A percentile compares a stretch with the other conserved stretches of the same genome.
Evolutionary conservation across 345 rosid species (phyloP).

Genomic region (Aquilaria yunnanensis): DNA sequence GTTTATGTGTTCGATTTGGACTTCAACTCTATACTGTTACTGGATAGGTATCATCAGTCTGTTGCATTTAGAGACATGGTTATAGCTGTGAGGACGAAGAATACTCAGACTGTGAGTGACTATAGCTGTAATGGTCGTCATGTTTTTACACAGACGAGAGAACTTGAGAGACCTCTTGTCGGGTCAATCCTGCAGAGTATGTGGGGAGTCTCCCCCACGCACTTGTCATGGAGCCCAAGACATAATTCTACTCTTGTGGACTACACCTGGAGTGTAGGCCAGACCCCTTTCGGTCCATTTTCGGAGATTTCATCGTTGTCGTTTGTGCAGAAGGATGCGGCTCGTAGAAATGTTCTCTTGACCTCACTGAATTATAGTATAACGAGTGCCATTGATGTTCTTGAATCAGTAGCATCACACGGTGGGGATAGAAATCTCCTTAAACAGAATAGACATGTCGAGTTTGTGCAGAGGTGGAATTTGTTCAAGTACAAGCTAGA

Average conservation of each 20-base stretch:
- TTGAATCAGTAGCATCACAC: conserved; percentile 64
- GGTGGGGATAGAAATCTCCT: conserved; percentile 79
- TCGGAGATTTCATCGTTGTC: conserved; percentile 72
- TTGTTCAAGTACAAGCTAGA: conserved; percentile 84
- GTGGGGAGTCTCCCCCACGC: conserved; percentile 99
- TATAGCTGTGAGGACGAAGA: conserved; percentile 86
- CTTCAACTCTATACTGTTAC: conserved; percentile 46
- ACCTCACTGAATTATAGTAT: conserved; percentile 76
- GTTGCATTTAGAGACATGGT: conserved; percentile 93
- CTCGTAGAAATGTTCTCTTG: conserved; percentile 72
- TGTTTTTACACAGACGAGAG: conserved; percentile 76
- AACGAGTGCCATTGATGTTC: conserved; percentile 68
- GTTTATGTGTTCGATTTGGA: conserved; percentile 97
- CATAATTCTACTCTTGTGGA: conserved; percentile 82
- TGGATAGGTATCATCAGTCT: conserved; percentile 87
- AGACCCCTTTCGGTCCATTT: conserved; percentile 98
- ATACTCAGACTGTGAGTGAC: conserved; percentile 84
- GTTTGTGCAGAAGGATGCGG: conserved; percentile 94
- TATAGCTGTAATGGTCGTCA: conserved; percentile 91
- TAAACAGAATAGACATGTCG: conserved; percentile 50
- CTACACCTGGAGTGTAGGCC: conserved; percentile 97
- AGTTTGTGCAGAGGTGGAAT: conserved; percentile 82
- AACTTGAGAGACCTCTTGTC: conserved; percentile 76
- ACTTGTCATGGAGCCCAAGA: conserved; percentile 76
- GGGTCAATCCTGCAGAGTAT: conserved; percentile 95